Conservation (phyloP, 2,329 filamentous ascomycete species). For the Beauveria australis region DNA sequence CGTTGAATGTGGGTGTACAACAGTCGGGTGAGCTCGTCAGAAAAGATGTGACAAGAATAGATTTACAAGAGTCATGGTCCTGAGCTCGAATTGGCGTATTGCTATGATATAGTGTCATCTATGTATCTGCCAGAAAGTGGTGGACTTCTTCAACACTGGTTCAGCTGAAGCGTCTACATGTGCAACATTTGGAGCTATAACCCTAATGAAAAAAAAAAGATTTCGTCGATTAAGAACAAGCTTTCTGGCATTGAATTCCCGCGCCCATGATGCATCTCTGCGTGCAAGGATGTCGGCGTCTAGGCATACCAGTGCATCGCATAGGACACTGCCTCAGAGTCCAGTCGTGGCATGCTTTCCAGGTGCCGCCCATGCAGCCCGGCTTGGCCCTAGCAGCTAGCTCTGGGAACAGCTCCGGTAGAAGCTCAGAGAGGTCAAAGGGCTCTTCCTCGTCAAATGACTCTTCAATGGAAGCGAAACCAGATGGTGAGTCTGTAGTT, state of each 20-base stretch:
- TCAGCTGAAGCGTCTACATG: neutral
- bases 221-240: neutral
- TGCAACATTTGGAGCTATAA: neutral
- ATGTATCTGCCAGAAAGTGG: neutral
- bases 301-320: neutral
- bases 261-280: neutral
- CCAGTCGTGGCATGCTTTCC: slow-evolving; percentile 1
- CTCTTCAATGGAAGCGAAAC: neutral
- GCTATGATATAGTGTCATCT: neutral
- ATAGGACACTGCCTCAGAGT: neutral
- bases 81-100: neutral
- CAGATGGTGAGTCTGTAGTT: neutral
- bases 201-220: too few species aligned
- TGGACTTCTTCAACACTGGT: neutral
- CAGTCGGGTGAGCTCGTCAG: too few species aligned
- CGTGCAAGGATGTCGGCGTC: slow-evolving; percentile 31
- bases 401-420: neutral
- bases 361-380: slow-evolving; percentile 2
- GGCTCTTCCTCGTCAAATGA: neutral
- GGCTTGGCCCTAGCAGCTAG: neutral
- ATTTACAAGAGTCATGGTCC: too few species aligned
- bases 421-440: neutral
- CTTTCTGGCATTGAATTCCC: neutral
- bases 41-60: too few species aligned
- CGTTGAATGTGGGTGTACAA: too few species aligned